phyloP scores from a whole-genome alignment of 1,139 yeast species.

The Wickerhamomyces sp. region DNA sequence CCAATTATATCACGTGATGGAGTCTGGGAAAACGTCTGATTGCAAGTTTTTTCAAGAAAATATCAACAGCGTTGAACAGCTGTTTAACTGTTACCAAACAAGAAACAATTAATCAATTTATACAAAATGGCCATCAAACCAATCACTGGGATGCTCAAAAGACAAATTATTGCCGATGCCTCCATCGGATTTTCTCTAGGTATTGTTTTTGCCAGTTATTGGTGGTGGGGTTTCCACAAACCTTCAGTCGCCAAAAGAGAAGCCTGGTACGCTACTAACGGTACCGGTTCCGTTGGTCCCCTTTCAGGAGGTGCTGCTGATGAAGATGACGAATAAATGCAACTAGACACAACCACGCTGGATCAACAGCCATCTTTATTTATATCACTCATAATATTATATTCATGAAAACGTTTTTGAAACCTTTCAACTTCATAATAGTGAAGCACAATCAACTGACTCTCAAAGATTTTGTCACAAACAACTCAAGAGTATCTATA shows the following conservation, averaged over 20 bases:
- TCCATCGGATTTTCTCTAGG: slow-evolving; percentile 57
- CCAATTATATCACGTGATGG: not conserved
- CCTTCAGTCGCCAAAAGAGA: slow-evolving; percentile 72
- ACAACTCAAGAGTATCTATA: not conserved
- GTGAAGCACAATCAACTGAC: no score
- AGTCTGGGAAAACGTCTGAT: not conserved
- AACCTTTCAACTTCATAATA: no score
- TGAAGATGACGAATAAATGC: slow-evolving; percentile 47
- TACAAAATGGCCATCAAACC: slow-evolving; percentile 77
- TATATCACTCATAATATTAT: no score
- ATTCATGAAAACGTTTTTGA: no score
- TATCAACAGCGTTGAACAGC: not conserved
- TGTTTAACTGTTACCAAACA: not conserved
- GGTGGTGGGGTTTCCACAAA: slow-evolving; percentile 80
- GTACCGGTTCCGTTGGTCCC: slow-evolving; percentile 47
- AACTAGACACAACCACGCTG: no score
- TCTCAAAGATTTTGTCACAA: no score
- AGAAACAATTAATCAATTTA: not conserved
- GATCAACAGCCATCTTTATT: no score
- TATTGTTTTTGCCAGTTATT: slow-evolving; percentile 48
- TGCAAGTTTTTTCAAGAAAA: not conserved
- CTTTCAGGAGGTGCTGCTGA: slow-evolving; percentile 37
- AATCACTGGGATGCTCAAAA: slow-evolving; percentile 79
- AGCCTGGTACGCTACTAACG: slow-evolving; percentile 72
- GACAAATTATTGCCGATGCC: slow-evolving; percentile 79